Percentiles rank a stretch among this genome's conserved stretches.
Evolutionary conservation across 306 rosid genomes (phyloP).

Genomic region (Hippophae tibetana): DNA sequence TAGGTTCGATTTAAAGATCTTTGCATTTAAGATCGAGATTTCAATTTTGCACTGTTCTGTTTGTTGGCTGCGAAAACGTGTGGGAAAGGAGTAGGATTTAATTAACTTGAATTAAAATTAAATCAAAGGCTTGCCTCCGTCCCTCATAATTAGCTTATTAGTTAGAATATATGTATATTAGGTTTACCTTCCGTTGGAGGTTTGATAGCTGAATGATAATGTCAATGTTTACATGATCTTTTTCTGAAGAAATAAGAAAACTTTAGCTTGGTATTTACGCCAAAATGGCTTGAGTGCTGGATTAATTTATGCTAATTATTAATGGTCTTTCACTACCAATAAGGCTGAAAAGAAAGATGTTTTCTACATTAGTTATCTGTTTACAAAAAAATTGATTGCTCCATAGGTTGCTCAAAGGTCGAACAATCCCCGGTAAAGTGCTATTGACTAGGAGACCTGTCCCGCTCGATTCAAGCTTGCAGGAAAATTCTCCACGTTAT

Average conservation of each 20-base stretch:
- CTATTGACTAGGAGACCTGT: conserved; percentile 58
- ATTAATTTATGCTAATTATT: neutral
- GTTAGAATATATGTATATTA: neutral
- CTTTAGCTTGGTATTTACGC: no score
- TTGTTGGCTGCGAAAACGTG: conserved; percentile 22
- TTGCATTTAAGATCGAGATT: conserved; percentile 10
- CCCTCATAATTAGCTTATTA: neutral
- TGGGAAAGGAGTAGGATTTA: neutral
- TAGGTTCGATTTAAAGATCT: conserved; percentile 18
- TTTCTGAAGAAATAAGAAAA: no score
- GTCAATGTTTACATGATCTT: no score
- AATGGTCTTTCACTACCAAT: neutral
- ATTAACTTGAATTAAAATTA: no score
- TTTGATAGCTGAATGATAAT: no score
- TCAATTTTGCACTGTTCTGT: conserved; percentile 11
- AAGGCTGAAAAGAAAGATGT: no score
- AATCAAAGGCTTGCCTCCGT: no score
- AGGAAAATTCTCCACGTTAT: conserved; percentile 37
- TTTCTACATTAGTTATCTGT: neutral
- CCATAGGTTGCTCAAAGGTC: conserved; percentile 84
- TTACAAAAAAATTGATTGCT: conserved; percentile 5
- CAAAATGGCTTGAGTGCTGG: no score
- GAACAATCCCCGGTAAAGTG: conserved; percentile 85
- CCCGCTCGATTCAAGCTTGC: conserved; percentile 26
- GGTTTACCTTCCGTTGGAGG: no score